phyloP scores from a whole-genome alignment of 257 asterid genomes.

The Ehretia macrophylla region DNA sequence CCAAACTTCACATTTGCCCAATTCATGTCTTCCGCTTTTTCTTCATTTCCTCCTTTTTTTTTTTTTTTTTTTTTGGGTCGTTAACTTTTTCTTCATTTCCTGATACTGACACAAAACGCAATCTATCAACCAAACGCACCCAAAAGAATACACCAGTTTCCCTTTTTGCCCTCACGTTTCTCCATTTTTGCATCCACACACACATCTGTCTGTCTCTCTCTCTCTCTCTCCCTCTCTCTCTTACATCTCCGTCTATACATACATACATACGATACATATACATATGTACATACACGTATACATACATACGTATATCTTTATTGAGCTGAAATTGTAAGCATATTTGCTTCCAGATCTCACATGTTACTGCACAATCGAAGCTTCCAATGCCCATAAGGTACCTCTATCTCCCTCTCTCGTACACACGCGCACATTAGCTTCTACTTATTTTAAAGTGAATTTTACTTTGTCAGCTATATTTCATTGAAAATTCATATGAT shows the following conservation, averaged over 20 bases:
- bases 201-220: background rate
- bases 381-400: background rate
- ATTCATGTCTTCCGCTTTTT: too few relatives aligned
- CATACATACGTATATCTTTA: background rate
- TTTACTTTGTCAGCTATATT: background rate
- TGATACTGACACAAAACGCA: too few relatives aligned
- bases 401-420: background rate
- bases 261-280: too few relatives aligned
- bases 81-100: too few relatives aligned
- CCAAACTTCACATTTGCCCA: too few relatives aligned
- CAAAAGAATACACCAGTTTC: background rate
- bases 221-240: background rate
- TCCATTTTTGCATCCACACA: background rate
- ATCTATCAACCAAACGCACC: too few relatives aligned
- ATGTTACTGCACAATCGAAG: background rate
- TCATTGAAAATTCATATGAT: background rate
- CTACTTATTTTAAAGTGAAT: background rate
- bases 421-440: background rate
- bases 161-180: background rate
- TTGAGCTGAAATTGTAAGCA: background rate
- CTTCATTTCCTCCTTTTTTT: too few relatives aligned
- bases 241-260: background rate
- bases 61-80: too few relatives aligned
- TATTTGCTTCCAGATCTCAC: background rate
- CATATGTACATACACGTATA: too few relatives aligned